Base-by-base conservation (phyloP, 352 stramenopile genomes). In the Phytophthora parvispora region DNA sequence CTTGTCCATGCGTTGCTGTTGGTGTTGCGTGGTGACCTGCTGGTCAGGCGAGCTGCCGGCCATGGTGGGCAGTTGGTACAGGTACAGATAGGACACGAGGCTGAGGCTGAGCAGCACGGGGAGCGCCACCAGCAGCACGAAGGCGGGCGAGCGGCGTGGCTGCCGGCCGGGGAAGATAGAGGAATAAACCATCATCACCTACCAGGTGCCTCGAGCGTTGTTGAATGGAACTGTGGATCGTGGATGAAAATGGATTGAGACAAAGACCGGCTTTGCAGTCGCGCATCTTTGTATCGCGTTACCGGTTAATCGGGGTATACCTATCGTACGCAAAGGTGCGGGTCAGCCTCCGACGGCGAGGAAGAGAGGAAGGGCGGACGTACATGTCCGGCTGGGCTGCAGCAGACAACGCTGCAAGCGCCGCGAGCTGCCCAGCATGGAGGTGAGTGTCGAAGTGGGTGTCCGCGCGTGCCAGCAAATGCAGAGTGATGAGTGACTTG, bases 131-230 rank as follows among this genome's bases (percentile, higher is more conserved):
- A 76, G 61, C 61, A 74, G 38, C 34, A 77, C 10, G 38, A 69
- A 64, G 22, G 62, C 68, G 40, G 63, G 68, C 53, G 72, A 66
- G 34, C 59, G 67, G 25, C 63, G 72, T 43, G 67, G 72, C 53
- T 60, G 67, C 53, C 72, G 53, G 4, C 28, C 40, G 32, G 67
- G 55, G 63, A 75, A 75, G 34, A 75, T 60, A 27, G 72, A 47
- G 40, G 68, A 80, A 80, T 75, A 69, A 60, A 80, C 73, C 72
- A 80, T 80, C 59, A 77, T 80, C 59, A 74, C 72, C 67, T 74
- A 67, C 56, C 64, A 49, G 13, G 64, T 60, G 16, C 55, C 34
- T 13, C 22, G 15, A 31, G 20, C 42, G 13, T 53, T 31, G 9
- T n/a, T 38, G 24, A 72, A 45, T 51, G 54, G 29, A 8, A 29